Evolutionary conservation across 1,284 basidiomycete species (phyloP), one percentile per base, ranked within the genome.

Genomic region (Tilletia caries): DNA sequence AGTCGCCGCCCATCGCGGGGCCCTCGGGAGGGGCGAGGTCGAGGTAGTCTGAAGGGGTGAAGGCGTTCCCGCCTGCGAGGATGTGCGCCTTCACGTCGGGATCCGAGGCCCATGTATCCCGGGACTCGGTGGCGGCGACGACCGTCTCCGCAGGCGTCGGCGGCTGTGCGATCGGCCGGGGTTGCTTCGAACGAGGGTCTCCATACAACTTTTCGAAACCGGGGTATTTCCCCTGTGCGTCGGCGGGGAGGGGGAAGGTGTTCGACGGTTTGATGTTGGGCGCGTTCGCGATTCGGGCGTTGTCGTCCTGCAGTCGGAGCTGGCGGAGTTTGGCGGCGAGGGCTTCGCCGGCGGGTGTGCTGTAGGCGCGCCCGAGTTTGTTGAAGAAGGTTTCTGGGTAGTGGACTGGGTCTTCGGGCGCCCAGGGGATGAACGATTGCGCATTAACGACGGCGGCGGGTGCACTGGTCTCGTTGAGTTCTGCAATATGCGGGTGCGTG

Each of bases 21-120:
- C 81, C 81, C 2, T 74, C 68, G 29, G 64, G 73, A 8, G 81
- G 81, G 6, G 80, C 73, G 12, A 82, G 44, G 64, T 79, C 74
- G 50, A 82, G 76, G 66, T 82, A 82, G 69, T 82, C 81, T 12
- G 67, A 68, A 46, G 76, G 74, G 23, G 78, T 70, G 73, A 82
- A 82, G 3, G 76, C 65, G n/a, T 75, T 71, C 18, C 79, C 79
- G 33, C 78, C 79, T 29, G 78, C 69, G 29, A 70, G 64, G 29
- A 73, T 66, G 67, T 79, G 75, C 20, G 68, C 68, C 65, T 74
- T 65, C n/a, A 75, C 71, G 32, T 72, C 72, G 2, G 60, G 62
- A 54, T 70, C 70, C 12, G 65, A 67, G 15, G 74, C 75, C 76
- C 80, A 81, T 23, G 70, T 68, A 8, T 74, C 72, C 20, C 75